Percentiles rank a stretch among this genome's conserved stretches.
Conservation (phyloP, 2,329 filamentous ascomycete species). For the Ophiostoma sp. region DNA sequence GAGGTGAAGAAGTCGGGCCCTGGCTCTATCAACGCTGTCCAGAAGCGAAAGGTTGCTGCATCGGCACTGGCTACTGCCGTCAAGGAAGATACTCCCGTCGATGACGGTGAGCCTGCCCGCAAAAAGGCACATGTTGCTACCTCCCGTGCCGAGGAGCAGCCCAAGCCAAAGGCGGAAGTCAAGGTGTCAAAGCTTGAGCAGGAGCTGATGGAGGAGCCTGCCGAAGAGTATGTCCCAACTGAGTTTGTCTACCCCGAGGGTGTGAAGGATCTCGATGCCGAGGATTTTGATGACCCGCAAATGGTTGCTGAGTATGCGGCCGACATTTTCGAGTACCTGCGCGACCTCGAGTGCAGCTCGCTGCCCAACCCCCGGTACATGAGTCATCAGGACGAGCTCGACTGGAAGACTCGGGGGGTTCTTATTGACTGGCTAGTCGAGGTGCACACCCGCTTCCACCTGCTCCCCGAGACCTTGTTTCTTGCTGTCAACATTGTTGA, state of each 20-base stretch:
- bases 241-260: conserved; percentile 34
- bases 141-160: conserved; percentile 47
- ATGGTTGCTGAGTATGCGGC: conserved; percentile 98
- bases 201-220: conserved; percentile 29
- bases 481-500: conserved; percentile 97
- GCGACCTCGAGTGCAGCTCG: conserved; percentile 71
- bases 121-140: conserved; percentile 57
- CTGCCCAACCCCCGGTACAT: conserved; percentile 92
- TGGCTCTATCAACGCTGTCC: conserved; percentile 56
- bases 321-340: conserved; percentile 95
- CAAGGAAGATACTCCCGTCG: conserved; percentile 55
- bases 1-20: conserved; percentile 68
- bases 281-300: conserved; percentile 87
- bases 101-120: conserved; percentile 62
- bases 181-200: conserved; percentile 32
- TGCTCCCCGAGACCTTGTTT: conserved; percentile 94
- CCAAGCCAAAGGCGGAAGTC: conserved; percentile 36
- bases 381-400: conserved; percentile 85
- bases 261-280: conserved; percentile 68
- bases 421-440: conserved; percentile 98
- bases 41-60: conserved; percentile 59
- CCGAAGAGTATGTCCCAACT: conserved; percentile 29
- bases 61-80: conserved; percentile 40
- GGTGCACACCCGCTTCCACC: conserved; percentile 92
- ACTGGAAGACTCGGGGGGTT: conserved; percentile 98